phyloP scores from a whole-genome alignment of 345 rosid species.

The Boechera retrofracta region DNA sequence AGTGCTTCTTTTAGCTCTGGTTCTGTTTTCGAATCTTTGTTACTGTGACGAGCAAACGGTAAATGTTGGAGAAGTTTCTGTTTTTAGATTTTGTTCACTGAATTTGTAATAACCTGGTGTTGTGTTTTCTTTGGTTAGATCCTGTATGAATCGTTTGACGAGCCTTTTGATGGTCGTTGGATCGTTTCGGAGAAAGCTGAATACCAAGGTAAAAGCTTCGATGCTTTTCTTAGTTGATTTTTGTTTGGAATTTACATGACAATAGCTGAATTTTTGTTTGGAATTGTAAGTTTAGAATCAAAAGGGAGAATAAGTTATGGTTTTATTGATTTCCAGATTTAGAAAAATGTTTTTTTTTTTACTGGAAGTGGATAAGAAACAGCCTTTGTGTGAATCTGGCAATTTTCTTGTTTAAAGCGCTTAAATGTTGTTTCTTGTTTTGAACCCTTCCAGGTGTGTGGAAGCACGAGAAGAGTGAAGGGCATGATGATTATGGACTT shows the following conservation, averaged over 20 bases:
- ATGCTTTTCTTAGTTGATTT: background rate
- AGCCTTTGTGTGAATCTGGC: background rate
- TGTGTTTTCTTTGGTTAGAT: slow-evolving; percentile 42
- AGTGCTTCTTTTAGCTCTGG: slow-evolving; percentile 50
- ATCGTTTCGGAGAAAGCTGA: slow-evolving; percentile 65
- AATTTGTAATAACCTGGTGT: background rate
- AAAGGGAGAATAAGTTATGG: background rate
- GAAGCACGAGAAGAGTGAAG: slow-evolving; percentile 73
- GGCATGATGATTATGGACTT: slow-evolving; percentile 84
- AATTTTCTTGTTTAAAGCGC: background rate
- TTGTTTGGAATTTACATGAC: background rate
- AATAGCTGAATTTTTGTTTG: too few relatives aligned
- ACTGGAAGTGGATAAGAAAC: background rate
- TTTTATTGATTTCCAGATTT: slow-evolving; percentile 1
- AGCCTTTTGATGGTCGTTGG: slow-evolving; percentile 77
- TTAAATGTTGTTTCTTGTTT: background rate
- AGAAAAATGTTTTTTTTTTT: background rate
- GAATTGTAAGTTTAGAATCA: background rate
- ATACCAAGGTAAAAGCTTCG: slow-evolving; percentile 51
- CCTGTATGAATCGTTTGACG: slow-evolving; percentile 68
- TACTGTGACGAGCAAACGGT: slow-evolving; percentile 53
- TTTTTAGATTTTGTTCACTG: background rate
- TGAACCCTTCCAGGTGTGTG: slow-evolving; percentile 58
- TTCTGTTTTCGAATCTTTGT: slow-evolving; percentile 47
- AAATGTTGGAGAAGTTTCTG: slow-evolving; percentile 34